Percentiles rank a stretch among this genome's conserved stretches.
Evolutionary conservation across 768 basidiomycete genomes (phyloP).

Genomic region (Inosperma sp.): DNA sequence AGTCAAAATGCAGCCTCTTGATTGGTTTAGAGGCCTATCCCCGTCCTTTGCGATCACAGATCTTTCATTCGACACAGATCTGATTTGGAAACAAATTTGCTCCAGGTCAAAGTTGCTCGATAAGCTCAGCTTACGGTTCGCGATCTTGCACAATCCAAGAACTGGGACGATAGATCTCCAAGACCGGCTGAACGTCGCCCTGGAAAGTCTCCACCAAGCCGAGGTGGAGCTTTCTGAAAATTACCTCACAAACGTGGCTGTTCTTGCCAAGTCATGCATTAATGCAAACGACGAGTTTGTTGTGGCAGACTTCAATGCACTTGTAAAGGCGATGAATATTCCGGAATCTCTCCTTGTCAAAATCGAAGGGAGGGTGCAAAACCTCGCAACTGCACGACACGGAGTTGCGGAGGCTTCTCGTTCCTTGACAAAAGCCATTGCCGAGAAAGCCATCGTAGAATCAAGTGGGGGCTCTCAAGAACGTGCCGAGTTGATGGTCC

Average conservation of each 20-base stretch:
- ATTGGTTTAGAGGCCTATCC: constrained; percentile 25
- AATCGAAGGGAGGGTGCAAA: constrained; percentile 4
- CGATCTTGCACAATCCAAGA: no score
- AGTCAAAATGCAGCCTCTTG: constrained; percentile 23
- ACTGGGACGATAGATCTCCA: no score
- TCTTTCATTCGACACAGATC: constrained; percentile 18
- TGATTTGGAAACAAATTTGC: constrained; percentile 20
- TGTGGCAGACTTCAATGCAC: constrained; percentile 5
- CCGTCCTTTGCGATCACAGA: constrained; percentile 25
- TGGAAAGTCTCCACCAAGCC: constrained; percentile 13
- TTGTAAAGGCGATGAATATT: constrained; percentile 1
- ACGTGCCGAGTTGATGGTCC: no score
- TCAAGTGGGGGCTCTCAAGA: no score
- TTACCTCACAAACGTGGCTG: constrained; percentile 21
- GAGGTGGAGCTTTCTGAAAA: constrained; percentile 14
- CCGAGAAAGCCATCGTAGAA: no score
- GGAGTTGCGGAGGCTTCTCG: background rate
- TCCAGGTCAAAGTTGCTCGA: constrained; percentile 22
- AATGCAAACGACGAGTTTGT: constrained; percentile 11
- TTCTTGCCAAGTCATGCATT: constrained; percentile 21
- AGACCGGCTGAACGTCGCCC: constrained; percentile 14
- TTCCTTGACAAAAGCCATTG: no score
- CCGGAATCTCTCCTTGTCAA: constrained; percentile 3
- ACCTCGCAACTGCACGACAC: constrained; percentile 1
- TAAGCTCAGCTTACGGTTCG: no score